phyloP scores from a whole-genome alignment of 179 eudicot genomes.

The Dionaea muscipula region DNA sequence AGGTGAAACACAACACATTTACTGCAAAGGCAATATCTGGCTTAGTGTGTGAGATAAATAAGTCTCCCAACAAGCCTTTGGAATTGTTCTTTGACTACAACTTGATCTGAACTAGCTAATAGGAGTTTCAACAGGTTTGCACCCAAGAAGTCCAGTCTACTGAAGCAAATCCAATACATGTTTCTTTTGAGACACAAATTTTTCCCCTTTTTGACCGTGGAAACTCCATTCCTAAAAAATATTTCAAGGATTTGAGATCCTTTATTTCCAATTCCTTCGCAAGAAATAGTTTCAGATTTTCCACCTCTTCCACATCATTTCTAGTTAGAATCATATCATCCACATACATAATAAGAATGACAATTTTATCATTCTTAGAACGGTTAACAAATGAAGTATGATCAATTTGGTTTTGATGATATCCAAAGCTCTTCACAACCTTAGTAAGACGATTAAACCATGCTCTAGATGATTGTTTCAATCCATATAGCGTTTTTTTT shows the following conservation, averaged over 20 bases:
- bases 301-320: background rate
- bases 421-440: background rate
- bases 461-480: background rate
- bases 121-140: background rate
- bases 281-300: background rate
- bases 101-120: background rate
- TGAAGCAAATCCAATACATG: background rate
- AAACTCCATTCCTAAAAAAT: slow-evolving; percentile 1
- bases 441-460: no score
- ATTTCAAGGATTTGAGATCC: background rate
- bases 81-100: background rate
- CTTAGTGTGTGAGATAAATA: background rate
- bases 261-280: background rate
- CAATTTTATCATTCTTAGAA: background rate
- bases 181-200: slow-evolving; percentile 1
- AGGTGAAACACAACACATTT: background rate
- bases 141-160: background rate
- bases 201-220: background rate
- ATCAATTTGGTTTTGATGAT: background rate
- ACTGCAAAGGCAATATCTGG: slow-evolving; percentile 1
- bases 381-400: background rate
- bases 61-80: background rate
- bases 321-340: background rate
- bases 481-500: background rate
- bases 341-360: slow-evolving; percentile 2